Conservation (phyloP, 83 land plant species). For the Picea engelmannii region DNA sequence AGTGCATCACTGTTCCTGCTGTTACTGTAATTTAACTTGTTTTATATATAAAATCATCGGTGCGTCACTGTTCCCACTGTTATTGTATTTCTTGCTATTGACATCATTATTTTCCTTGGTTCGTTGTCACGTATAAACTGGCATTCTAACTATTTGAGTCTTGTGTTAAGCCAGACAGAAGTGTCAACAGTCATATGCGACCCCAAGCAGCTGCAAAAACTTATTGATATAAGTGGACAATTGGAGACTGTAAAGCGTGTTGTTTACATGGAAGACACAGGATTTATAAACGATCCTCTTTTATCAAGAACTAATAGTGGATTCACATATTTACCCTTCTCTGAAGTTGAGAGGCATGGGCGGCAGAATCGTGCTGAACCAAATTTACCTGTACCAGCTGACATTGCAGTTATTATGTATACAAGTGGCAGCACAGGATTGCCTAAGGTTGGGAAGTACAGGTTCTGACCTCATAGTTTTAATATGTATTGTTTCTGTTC, state of each 20-base stretch:
- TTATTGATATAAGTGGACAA: slow-evolving; percentile 62
- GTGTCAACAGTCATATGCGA: slow-evolving; percentile 95
- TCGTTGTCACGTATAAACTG: neutral
- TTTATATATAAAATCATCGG: neutral
- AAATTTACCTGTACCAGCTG: slow-evolving; percentile 73
- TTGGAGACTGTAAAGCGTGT: slow-evolving; percentile 78
- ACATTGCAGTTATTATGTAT: slow-evolving; percentile 98
- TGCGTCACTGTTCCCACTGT: neutral
- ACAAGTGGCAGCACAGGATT: slow-evolving; percentile 99
- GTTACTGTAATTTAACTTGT: too few relatives aligned
- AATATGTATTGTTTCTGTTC: slow-evolving; percentile 3
- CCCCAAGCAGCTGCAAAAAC: slow-evolving; percentile 81
- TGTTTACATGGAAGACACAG: slow-evolving; percentile 76
- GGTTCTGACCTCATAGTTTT: neutral
- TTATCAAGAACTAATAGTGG: slow-evolving; percentile 25
- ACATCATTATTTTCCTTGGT: neutral
- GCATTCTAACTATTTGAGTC: neutral
- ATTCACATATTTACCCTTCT: slow-evolving; percentile 74
- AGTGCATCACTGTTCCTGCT: too few relatives aligned
- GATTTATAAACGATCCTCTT: slow-evolving; percentile 19
- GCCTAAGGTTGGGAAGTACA: slow-evolving; percentile 74
- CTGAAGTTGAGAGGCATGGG: slow-evolving; percentile 66
- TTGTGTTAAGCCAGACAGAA: slow-evolving; percentile 74
- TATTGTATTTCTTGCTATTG: neutral
- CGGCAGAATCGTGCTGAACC: slow-evolving; percentile 54